Evolutionary conservation across 495 filamentous ascomycete genomes (phyloP), one percentile per base, ranked within the genome.

Genomic region (Lasiosphaeria miniovina): DNA sequence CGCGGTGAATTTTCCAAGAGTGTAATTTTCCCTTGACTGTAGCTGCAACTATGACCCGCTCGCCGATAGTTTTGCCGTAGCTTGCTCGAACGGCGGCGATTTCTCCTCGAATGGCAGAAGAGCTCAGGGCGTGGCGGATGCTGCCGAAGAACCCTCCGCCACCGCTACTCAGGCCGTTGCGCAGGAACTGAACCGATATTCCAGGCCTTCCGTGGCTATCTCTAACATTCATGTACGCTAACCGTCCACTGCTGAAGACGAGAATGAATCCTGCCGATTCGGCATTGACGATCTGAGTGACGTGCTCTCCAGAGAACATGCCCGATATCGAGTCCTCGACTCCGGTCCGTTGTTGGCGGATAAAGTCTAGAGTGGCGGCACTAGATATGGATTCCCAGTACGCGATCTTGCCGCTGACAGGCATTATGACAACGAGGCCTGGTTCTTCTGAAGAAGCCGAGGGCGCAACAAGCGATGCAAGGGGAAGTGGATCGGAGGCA

Each of bases 341-440:
- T 15, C 91, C 88, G 61, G 81, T 84, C 62, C 86, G 86, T 68
- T 87, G 89, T 62, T 94, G 88, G 51, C 87, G 84, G 49, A 89
- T 84, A 34, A 91, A 82, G 59, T 88, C 88, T 11, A 91, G 71
- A 6, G 87, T 88, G 33, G 90, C 85, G 33, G 90, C 91, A 71
- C 84, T 89, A 17, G 92, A 88, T 51, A 98, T 86, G 33, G 90
- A 91, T 69, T 98, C 95, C 93, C 93, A 99, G 72, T 93, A 99
- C 40, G 88, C 84, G 50, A 98, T 83, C 69, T 86, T 93, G 35
- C 94, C 94, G 38, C 80, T 91, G 15, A 81, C 81, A 2, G 92
- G 91, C 74, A 90, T 87, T 10, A 99, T 78, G 11, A 96, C 77
- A 17, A 98, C 83, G 11, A 98, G 76, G 3, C 93, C 94, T 3